These are phyloP conservation scores for Xylaria sp. DNA, from an alignment of 2,329 filamentous ascomycete species.

Conservation along the genomic window DNA sequence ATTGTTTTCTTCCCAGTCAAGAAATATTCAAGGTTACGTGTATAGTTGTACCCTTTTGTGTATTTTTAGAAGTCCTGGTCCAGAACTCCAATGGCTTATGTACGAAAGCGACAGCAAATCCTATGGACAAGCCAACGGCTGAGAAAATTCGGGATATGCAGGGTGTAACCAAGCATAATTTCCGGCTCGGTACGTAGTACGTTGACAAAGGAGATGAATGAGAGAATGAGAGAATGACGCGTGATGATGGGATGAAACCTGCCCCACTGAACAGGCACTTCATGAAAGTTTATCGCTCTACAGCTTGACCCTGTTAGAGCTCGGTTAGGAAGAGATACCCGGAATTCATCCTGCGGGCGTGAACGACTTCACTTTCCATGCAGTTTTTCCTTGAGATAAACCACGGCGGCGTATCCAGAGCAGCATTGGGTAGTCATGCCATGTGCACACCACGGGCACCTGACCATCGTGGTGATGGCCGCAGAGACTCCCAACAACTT, in stretches of 20 bases:
- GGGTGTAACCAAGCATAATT: not conserved
- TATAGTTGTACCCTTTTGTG: slow-evolving; percentile 24
- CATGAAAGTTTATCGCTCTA: not conserved
- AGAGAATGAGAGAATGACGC: slow-evolving; percentile 1
- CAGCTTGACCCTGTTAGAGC: not conserved
- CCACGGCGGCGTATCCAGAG: slow-evolving; percentile 73
- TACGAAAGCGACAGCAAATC: slow-evolving; percentile 34
- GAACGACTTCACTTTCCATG: slow-evolving; percentile 53
- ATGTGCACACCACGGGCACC: slow-evolving; percentile 78
- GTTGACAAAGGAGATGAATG: slow-evolving; percentile 23
- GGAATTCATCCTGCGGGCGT: not conserved
- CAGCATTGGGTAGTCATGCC: slow-evolving; percentile 77
- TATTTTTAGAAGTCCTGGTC: slow-evolving; percentile 22
- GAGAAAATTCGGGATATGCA: slow-evolving; percentile 15
- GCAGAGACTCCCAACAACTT: slow-evolving; percentile 64
- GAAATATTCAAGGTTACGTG: slow-evolving; percentile 14
- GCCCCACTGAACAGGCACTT: not conserved
- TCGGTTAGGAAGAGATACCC: not conserved
- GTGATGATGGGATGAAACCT: not conserved
- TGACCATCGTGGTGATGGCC: slow-evolving; percentile 69
- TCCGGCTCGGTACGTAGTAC: slow-evolving; percentile 1
- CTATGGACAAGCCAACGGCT: slow-evolving; percentile 32
- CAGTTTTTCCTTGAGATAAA: slow-evolving; percentile 73
- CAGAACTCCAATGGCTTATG: slow-evolving; percentile 30
- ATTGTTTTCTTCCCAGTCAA: slow-evolving; percentile 12